Evolutionary conservation across 164 flowering plant genomes (phyloP), one percentile per base, ranked within the genome.

Genomic region (Houttuynia cordata): DNA sequence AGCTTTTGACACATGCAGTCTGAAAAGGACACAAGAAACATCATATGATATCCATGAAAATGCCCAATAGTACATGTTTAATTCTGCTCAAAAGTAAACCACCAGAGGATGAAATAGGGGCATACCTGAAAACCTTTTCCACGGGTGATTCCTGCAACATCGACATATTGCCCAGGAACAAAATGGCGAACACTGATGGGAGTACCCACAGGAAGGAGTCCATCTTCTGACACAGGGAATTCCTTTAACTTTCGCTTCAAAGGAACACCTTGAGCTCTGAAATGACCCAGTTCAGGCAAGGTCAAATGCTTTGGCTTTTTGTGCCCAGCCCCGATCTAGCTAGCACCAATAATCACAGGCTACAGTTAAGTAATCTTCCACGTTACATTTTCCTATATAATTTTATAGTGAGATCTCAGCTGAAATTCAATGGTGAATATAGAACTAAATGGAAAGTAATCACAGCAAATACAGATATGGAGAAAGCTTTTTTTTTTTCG

Each of bases 41-140:
- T 6, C 2, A 30, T 30, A 30, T 30, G 37, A 30, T 30, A 30
- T 30, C 2, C 37, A 30, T 30, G 37, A 30, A 30, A 30, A 30
- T 30, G 37, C 37, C 2, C 2, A 30, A 6, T 30, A 30, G 4
- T 2, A 30, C 37, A 30, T 30, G 2, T 30, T 30, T 30, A 30
- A 30, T 30, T 30, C 2, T 30, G 37, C 37, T 6, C 37, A 2
- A 30, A 30, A 30, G 37, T 30, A 45, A 45, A 12, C 17, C 49
- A 12, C 8, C 14, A 45, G 49, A 17, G 17, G 49, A 45, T 45
- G 49, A 7, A 45, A 45, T 45, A 45, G 8, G 45, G 8, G 17
- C 1, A 59, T 59, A 91, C 98, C 98, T 92, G 99, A 70, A 90
- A 90, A 63, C 99, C 99, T 77, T 93, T 90, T 42, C 99, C 99